Conservation (phyloP, 305 asterid genomes). For the Fraxinus dipetala region DNA sequence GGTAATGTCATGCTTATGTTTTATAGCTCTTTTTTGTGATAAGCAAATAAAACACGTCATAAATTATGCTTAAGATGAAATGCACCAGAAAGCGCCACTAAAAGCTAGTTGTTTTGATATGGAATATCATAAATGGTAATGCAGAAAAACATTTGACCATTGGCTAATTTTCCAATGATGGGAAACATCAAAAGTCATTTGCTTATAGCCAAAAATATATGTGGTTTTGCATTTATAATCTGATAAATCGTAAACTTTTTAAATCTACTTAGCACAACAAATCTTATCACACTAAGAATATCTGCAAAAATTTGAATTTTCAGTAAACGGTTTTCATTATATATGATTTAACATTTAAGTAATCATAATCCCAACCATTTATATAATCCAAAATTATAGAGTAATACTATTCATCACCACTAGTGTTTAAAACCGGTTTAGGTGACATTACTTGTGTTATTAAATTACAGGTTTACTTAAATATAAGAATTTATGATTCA, state of each 20-base stretch:
- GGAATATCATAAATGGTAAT: background rate
- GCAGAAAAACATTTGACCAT: background rate
- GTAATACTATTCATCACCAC: too few species aligned
- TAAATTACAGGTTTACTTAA: too few species aligned
- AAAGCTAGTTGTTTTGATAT: background rate
- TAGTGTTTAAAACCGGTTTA: too few species aligned
- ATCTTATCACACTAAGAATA: background rate
- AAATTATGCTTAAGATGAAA: background rate
- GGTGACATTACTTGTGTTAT: too few species aligned
- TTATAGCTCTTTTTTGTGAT: background rate
- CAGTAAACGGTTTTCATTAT: background rate
- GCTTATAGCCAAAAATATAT: background rate
- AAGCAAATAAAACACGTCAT: background rate
- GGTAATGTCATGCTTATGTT: background rate
- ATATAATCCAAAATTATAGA: background rate
- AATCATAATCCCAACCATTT: constrained; percentile 32
- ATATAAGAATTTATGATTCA: too few species aligned
- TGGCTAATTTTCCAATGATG: background rate
- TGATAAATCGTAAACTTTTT: background rate
- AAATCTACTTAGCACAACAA: background rate
- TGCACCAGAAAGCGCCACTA: background rate
- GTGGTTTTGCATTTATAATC: background rate
- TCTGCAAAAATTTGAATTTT: background rate
- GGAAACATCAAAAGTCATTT: background rate
- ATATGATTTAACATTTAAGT: background rate